Conservation (phyloP, 164 flowering plant genomes). For the Nymphaea thermarum region DNA sequence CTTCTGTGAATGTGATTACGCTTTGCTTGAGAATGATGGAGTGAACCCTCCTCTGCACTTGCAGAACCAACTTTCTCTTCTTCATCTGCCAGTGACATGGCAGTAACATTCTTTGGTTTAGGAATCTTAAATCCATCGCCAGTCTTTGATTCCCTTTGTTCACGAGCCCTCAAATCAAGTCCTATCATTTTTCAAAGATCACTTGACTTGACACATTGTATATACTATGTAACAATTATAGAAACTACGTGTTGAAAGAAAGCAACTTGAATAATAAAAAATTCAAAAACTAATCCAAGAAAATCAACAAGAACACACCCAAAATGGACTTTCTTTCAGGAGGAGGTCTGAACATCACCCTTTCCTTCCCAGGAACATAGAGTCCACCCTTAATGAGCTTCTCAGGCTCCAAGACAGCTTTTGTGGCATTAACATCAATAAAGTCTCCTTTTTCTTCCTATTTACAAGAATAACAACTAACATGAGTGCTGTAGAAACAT, state of each 20-base stretch:
- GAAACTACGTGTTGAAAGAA: too few species aligned
- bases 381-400: slow-evolving; percentile 36
- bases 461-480: slow-evolving; percentile 4
- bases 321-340: slow-evolving; percentile 49
- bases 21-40: slow-evolving; percentile 3
- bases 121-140: slow-evolving; percentile 64
- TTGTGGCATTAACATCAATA: slow-evolving; percentile 32
- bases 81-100: slow-evolving; percentile 49
- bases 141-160: slow-evolving; percentile 42
- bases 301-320: slow-evolving; percentile 24
- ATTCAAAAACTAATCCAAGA: too few species aligned
- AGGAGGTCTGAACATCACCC: slow-evolving; percentile 39
- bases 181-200: slow-evolving; percentile 23
- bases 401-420: slow-evolving; percentile 46
- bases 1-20: slow-evolving; percentile 25
- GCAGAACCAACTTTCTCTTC: slow-evolving; percentile 32
- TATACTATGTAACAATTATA: too few species aligned
- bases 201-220: background rate
- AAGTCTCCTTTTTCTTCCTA: slow-evolving; percentile 13
- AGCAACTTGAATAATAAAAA: too few species aligned
- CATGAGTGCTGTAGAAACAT: too few species aligned
- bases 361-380: slow-evolving; percentile 52
- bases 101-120: slow-evolving; percentile 32
- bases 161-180: slow-evolving; percentile 53
- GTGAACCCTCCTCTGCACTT: slow-evolving; percentile 31